Conservation (phyloP, 108 stramenopile species). For the Cyclotella baltica region DNA sequence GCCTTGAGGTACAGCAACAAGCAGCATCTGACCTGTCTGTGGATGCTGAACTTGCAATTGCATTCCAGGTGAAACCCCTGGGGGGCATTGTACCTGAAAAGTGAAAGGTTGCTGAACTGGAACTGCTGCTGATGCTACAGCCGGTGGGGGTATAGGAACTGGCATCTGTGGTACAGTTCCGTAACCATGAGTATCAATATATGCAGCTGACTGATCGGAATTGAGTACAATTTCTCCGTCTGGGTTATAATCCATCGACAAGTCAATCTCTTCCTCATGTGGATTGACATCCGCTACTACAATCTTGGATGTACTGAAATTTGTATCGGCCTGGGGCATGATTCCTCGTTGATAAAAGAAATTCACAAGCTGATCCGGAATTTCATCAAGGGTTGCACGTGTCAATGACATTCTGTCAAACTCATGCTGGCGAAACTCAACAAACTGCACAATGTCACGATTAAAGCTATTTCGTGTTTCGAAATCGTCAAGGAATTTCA, state of each 20-base stretch:
- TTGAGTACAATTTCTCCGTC: constrained; percentile 50
- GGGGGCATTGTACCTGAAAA: constrained; percentile 70
- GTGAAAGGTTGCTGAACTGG: constrained; percentile 32
- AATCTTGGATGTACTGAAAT: constrained; percentile 32
- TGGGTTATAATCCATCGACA: constrained; percentile 37
- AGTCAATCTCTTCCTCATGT: constrained; percentile 46
- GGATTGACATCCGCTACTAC: constrained; percentile 23
- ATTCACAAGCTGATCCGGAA: constrained; percentile 84
- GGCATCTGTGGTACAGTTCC: constrained; percentile 15
- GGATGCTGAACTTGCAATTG: constrained; percentile 70
- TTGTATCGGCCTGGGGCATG: constrained; percentile 50
- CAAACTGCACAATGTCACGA: constrained; percentile 85
- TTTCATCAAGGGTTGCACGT: constrained; percentile 80
- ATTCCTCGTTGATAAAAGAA: constrained; percentile 69
- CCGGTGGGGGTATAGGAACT: constrained; percentile 28
- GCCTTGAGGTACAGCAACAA: constrained; percentile 68
- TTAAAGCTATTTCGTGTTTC: constrained; percentile 45
- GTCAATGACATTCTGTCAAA: constrained; percentile 69
- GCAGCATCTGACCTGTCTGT: constrained; percentile 54
- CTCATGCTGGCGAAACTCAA: constrained; percentile 62
- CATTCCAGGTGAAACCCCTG: constrained; percentile 63
- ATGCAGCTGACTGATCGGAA: constrained; percentile 20
- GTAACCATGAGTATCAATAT: constrained; percentile 40
- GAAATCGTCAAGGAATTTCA: constrained; percentile 86
- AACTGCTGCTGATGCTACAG: constrained; percentile 23